Evolutionary conservation across 2,329 filamentous ascomycete species (phyloP).

Genomic region (Ophiostoma perfectum): DNA sequence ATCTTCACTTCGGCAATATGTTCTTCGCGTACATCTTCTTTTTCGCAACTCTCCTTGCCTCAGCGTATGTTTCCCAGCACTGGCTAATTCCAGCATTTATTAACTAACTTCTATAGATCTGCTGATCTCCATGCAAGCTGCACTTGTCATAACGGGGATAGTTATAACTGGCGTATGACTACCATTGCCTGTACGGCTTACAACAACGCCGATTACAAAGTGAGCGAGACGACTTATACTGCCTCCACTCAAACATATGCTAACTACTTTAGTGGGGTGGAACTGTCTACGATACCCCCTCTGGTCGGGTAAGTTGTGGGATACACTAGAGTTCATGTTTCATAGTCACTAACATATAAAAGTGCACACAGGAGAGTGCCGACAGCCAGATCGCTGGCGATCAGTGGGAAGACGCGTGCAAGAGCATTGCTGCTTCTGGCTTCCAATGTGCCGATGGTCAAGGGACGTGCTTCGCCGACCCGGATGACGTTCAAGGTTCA

Average conservation of each 20-base stretch:
- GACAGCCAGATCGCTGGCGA: neutral
- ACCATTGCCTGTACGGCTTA: neutral
- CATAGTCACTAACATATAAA: neutral
- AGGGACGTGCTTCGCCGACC: constrained; percentile 7
- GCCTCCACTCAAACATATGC: neutral
- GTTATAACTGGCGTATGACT: constrained; percentile 14
- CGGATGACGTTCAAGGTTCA: neutral
- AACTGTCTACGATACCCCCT: neutral
- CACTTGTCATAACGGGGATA: constrained; percentile 11
- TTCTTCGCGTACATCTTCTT: constrained; percentile 1
- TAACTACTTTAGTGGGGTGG: neutral
- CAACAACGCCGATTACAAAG: neutral
- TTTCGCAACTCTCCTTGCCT: neutral
- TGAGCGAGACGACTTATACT: neutral
- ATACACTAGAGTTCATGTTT: too few relatives aligned
- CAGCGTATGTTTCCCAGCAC: neutral
- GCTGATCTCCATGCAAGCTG: constrained; percentile 13
- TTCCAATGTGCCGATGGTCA: constrained; percentile 3
- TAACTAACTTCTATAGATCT: neutral
- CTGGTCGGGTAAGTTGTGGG: neutral
- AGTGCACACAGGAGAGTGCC: neutral
- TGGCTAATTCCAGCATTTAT: neutral
- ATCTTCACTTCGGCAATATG: neutral
- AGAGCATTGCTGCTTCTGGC: neutral
- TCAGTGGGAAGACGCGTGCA: constrained; percentile 6